A percentile compares a stretch with the other conserved stretches of the same genome.
These are phyloP conservation scores for Botrytis tulipae DNA, from an alignment of 2,329 filamentous ascomycete species.

Conservation along the genomic window DNA sequence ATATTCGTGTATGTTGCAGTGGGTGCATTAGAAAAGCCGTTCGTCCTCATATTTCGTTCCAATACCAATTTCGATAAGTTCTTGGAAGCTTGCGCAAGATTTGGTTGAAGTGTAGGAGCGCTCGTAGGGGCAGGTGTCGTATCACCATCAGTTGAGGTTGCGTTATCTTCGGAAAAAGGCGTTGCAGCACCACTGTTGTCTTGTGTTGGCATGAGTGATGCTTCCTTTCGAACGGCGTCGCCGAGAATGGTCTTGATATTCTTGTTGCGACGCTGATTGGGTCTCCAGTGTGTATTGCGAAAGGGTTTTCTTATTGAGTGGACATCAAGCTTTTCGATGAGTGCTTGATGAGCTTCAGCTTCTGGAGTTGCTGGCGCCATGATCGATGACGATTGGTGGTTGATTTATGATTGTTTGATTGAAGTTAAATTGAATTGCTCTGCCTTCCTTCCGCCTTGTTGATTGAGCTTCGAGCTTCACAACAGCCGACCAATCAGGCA, in stretches of 20 bases:
- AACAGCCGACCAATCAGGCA: slow-evolving; percentile 12
- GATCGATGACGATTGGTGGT: slow-evolving; percentile 10
- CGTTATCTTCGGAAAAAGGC: slow-evolving; percentile 53
- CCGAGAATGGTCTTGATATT: slow-evolving; percentile 96
- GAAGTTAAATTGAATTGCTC: slow-evolving; percentile 5
- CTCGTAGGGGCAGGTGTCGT: slow-evolving; percentile 44
- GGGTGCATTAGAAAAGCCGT: slow-evolving; percentile 48
- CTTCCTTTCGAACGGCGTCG: slow-evolving; percentile 83
- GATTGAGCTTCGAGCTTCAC: slow-evolving; percentile 10
- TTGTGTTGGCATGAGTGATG: slow-evolving; percentile 79
- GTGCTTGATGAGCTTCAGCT: slow-evolving; percentile 71
- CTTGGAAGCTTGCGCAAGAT: slow-evolving; percentile 85
- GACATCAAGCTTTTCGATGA: slow-evolving; percentile 91
- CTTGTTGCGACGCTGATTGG: slow-evolving; percentile 95
- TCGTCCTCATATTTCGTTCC: slow-evolving; percentile 68
- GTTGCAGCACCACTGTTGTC: slow-evolving; percentile 79
- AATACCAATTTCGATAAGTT: slow-evolving; percentile 84
- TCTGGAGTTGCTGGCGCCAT: slow-evolving; percentile 37
- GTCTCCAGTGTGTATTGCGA: slow-evolving; percentile 86
- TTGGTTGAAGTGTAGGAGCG: slow-evolving; percentile 51
- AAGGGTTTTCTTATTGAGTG: slow-evolving; percentile 83
- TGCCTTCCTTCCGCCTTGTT: slow-evolving; percentile 2
- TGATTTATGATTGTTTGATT: slow-evolving; percentile 5
- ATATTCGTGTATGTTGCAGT: slow-evolving; percentile 93
- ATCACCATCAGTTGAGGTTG: slow-evolving; percentile 49